Evolutionary conservation across 2,329 filamentous ascomycete species (phyloP).

Genomic region (Cladosporium cucumerinum): DNA sequence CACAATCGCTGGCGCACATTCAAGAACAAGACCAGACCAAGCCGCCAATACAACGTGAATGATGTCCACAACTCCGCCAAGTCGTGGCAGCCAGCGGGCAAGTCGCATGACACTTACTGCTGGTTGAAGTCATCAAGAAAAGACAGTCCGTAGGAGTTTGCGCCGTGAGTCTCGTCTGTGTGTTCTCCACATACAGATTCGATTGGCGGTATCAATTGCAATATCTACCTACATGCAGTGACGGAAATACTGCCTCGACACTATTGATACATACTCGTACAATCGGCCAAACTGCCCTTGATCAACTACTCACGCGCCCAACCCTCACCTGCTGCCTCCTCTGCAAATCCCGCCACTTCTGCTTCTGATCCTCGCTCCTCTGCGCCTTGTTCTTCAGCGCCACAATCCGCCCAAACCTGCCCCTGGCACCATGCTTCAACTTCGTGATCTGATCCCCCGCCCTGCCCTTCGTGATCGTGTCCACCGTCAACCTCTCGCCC

Average conservation of each 20-base stretch:
- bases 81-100: background rate
- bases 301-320: conserved; percentile 38
- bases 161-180: background rate
- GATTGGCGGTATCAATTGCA: background rate
- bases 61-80: background rate
- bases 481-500: conserved; percentile 52
- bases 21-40: background rate
- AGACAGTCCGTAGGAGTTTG: background rate
- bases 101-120: background rate
- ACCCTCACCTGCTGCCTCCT: conserved; percentile 45
- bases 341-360: conserved; percentile 37
- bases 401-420: conserved; percentile 50
- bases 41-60: background rate
- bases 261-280: background rate
- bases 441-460: conserved; percentile 92
- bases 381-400: conserved; percentile 36
- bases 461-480: conserved; percentile 70
- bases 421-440: conserved; percentile 74
- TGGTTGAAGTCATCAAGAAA: background rate
- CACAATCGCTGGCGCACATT: background rate
- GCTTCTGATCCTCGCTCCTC: conserved; percentile 47
- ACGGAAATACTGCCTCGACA: background rate
- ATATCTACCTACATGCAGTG: background rate
- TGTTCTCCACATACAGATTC: background rate
- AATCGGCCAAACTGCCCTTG: background rate